Percentiles rank a stretch among this genome's conserved stretches.
phyloP scores from a whole-genome alignment of 2,329 filamentous ascomycete species.

The Cytospora piceae region DNA sequence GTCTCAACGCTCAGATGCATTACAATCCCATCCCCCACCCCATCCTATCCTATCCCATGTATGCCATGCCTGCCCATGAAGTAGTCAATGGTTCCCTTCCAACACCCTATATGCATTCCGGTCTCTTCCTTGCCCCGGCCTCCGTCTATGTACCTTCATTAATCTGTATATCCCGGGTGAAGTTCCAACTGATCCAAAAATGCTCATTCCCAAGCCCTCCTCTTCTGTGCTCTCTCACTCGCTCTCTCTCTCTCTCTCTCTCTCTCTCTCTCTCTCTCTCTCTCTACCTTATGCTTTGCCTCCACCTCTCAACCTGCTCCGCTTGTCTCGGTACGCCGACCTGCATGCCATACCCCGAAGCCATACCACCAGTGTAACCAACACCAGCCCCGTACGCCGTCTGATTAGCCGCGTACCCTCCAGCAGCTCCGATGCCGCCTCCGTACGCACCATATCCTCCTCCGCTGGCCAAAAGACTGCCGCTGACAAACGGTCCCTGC shows the following conservation, averaged over 20 bases:
- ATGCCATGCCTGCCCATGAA: background rate
- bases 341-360: constrained; percentile 31
- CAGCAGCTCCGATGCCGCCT: constrained; percentile 24
- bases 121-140: background rate
- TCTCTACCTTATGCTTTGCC: constrained; percentile 36
- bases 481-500: constrained; percentile 24
- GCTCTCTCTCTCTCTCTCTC: background rate
- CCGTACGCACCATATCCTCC: constrained; percentile 22
- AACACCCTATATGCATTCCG: background rate
- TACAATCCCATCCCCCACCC: background rate
- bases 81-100: background rate
- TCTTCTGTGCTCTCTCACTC: background rate
- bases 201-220: background rate
- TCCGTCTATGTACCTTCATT: background rate
- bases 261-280: background rate
- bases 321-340: constrained; percentile 33
- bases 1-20: constrained; percentile 26
- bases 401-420: constrained; percentile 24
- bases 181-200: background rate
- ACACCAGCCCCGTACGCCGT: constrained; percentile 28
- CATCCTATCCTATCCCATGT: background rate
- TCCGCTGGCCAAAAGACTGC: constrained; percentile 22
- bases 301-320: constrained; percentile 42
- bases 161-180: background rate
- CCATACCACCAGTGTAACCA: constrained; percentile 21